Evolutionary conservation across 202 grass and related monocot species (phyloP), one percentile per base, ranked within the genome.

Genomic region (Carex sylvatica): DNA sequence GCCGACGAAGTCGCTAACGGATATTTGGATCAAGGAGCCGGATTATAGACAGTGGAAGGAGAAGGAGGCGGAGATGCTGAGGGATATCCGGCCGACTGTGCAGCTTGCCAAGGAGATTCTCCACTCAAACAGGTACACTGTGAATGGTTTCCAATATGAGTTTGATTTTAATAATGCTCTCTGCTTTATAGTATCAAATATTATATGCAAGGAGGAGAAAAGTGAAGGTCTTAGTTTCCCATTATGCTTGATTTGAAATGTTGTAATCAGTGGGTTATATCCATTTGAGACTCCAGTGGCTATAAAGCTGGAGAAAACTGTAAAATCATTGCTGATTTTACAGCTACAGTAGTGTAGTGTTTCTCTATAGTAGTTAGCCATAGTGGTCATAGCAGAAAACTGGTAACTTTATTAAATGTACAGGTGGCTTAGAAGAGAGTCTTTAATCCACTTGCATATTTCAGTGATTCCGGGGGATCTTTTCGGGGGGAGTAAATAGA

Each of bases 71-170:
- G 90, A 90, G 70, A 93, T 97, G 22, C 90, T 94, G 10, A 47
- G 69, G 24, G 87, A 97, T 63, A 81, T 97, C 81, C 77, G 84
- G 12, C 94, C 92, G 24, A 84, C 89, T 42, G 36, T 87, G 33
- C 83, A 83, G 67, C 88, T 89, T 64, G 86, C 88, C 60, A 97
- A 94, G 79, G 83, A 94, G 24, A 97, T 97, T 87, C 92, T 97
- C 54, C 95, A 97, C 30, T 94, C 95, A 5, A 83, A 89, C 63
- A 94, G 91, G 94, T 93, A 77, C 2, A 18, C 8, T 46, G 15
- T 70, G 16, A 8, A 42, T 70, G 16, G 7, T 70, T 68, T 28
- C 1, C 19, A 38, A n/a, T 71, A 9, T 14, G 68, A 51, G 36
- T 1, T 71, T 74, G 12, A 28, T 74, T 74, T 74, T 74, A 15